Evolutionary conservation across 2,329 filamentous ascomycete genomes (phyloP), one percentile per base, ranked within the genome.

Genomic region (Chrysoporthe puriensis): DNA sequence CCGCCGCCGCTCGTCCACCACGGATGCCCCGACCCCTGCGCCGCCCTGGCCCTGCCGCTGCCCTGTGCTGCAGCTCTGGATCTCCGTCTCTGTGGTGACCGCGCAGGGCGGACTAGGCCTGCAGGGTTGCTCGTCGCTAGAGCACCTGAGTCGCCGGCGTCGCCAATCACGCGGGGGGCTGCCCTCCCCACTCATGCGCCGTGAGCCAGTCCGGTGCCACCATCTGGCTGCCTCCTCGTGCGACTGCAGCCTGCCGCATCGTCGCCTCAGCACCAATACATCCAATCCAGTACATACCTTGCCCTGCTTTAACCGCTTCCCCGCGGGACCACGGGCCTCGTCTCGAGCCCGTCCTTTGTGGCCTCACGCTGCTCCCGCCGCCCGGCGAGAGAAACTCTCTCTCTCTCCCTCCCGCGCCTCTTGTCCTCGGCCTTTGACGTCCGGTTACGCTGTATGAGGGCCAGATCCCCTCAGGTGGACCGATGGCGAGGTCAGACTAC

Each of bases 401-500:
- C 48, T 14, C 21, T 32, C 48, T 14, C 3, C 13, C n/a, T n/a
- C 3, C 11, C 4, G 3, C 21, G 21, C 50, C 11, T 54, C 50
- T 34, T 36, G 50, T 57, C 26, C 32, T 57, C 54, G 21, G 13
- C 54, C 54, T 36, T 11, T 26, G 26, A 26, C 32, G 2, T 36
- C 54, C 13, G 42, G 42, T 26, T 26, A 36, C 59, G 8, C 59
- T 61, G 59, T 32, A 46, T 44, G 43, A 61, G 59, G 42, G 42
- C 40, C 18, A 32, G 13, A 32, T 26, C 5, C 14, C 57, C 62
- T 57, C 26, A 44, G 52, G 58, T 43, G 68, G 71, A 73, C 74
- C 74, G 76, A 78, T 78, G 75, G 76, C 75, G 68, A 73, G 74
- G 66, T 69, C 72, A 62, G 71, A 74, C 66, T 70, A 73, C 67